A percentile compares a stretch with the other conserved stretches of the same genome.
These are phyloP conservation scores for Lecanicillium sp. DNA, from an alignment of 2,329 filamentous ascomycete genomes.

Conservation along the genomic window DNA sequence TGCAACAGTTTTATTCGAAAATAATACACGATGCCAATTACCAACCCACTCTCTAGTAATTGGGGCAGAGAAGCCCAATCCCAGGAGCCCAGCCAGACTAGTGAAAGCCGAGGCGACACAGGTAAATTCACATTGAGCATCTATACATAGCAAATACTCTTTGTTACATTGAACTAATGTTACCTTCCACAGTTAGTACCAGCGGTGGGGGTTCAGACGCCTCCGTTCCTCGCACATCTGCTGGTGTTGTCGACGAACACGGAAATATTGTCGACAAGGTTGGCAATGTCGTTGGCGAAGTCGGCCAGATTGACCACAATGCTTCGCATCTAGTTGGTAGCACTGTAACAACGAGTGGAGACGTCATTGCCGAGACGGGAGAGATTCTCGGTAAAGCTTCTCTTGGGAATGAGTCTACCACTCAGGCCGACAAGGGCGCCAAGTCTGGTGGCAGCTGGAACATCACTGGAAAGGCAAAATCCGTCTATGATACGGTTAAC, in stretches of 20 bases:
- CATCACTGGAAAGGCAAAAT: slow-evolving; percentile 20
- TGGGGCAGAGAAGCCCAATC: not conserved
- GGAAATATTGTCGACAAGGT: slow-evolving; percentile 37
- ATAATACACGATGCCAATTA: not conserved
- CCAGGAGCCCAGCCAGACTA: not conserved
- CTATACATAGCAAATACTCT: no score
- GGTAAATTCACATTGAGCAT: not conserved
- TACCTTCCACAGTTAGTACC: not conserved
- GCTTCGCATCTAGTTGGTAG: slow-evolving; percentile 33
- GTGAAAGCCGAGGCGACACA: not conserved
- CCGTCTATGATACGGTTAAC: slow-evolving; percentile 18
- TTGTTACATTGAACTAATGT: no score
- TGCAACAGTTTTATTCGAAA: not conserved
- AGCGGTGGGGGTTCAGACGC: slow-evolving; percentile 10
- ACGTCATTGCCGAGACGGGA: slow-evolving; percentile 27
- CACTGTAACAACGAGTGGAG: slow-evolving; percentile 26
- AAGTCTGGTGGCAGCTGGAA: slow-evolving; percentile 20
- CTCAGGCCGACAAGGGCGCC: slow-evolving; percentile 23
- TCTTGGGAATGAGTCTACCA: slow-evolving; percentile 33
- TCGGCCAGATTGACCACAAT: slow-evolving; percentile 28
- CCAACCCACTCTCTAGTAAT: not conserved
- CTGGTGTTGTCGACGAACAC: slow-evolving; percentile 33
- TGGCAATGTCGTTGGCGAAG: slow-evolving; percentile 34
- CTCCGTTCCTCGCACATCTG: slow-evolving; percentile 27
- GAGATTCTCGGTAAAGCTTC: slow-evolving; percentile 34